Evolutionary conservation across 768 basidiomycete genomes (phyloP), one percentile per base, ranked within the genome.

Genomic region (Pleurotus pulmonarius): DNA sequence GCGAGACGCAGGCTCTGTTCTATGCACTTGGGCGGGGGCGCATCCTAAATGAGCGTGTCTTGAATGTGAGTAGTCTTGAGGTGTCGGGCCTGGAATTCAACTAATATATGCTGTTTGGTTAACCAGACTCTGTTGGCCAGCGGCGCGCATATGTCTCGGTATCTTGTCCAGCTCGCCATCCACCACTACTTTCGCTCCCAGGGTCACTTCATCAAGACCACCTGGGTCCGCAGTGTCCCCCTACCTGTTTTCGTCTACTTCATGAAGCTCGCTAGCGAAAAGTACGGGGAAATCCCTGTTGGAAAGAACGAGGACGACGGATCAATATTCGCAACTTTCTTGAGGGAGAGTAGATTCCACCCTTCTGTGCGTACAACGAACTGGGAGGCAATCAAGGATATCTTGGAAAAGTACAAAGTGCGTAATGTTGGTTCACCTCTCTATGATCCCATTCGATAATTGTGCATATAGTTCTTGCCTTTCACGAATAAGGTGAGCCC

Each of bases 291-390:
- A 52, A 83, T 91, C 60, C 86, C 88, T 18, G 72, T 77, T 25
- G 82, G 77, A 59, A 90, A 80, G 77, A 82, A 80, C 46, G 88
- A 90, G 62, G 89, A 91, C 64, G 90, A 92, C 60, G 88, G 89
- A 1, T 75, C 78, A 34, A 70, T 86, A 34, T 88, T 91, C 63
- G 67, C 74, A 20, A 73, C 73, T 2, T 87, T 90, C 64, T 73
- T 91, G 49, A 87, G 87, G 66, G 85, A 90, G 70, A 85, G 83
- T 63, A 78, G 83, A 65, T 75, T 81, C 54, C 83, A 84, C n/a
- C 64, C 77, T n/a, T 76, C 83, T 48, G 65, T 80, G 64, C 84
- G 83, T 65, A 73, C 73, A 24, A 76, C 84, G 11, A 79, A 75
- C 47, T 87, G 84, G 82, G 87, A 88, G 60, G 77, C 73, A 37